These are phyloP conservation scores for Nannizziopsis arthrosporioides DNA, from an alignment of 2,329 filamentous ascomycete genomes.

Conservation along the genomic window DNA sequence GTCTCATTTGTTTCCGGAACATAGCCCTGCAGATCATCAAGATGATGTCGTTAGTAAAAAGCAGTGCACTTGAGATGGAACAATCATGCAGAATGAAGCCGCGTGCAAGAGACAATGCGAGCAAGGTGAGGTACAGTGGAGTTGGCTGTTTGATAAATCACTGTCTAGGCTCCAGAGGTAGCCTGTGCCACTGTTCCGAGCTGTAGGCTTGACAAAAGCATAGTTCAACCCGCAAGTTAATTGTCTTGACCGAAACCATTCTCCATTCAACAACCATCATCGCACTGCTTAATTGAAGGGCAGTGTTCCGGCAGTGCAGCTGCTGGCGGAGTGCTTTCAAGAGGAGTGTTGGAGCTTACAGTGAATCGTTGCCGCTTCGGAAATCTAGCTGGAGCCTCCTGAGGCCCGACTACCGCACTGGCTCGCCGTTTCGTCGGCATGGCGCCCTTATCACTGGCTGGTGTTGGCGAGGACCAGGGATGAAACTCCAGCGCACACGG, in stretches of 20 bases:
- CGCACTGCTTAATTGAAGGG: not conserved
- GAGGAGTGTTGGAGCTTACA: conserved; percentile 12
- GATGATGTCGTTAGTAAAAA: not conserved
- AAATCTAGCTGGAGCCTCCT: conserved; percentile 12
- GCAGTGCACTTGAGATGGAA: not conserved
- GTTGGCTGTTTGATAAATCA: not conserved
- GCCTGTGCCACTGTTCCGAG: not conserved
- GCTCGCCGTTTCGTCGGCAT: conserved; percentile 36
- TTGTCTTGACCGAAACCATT: not conserved
- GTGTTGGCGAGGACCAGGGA: conserved; percentile 11
- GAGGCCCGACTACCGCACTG: conserved; percentile 26
- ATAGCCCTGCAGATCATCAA: conserved; percentile 11
- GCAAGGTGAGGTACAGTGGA: not conserved
- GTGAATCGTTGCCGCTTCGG: conserved; percentile 16
- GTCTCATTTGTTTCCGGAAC: conserved; percentile 16
- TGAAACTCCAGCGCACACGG: not conserved
- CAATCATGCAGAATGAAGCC: not conserved
- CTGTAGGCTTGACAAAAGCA: conserved; percentile 1
- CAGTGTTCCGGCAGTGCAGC: not conserved
- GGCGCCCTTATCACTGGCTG: conserved; percentile 10
- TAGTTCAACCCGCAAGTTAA: not conserved
- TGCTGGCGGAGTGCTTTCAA: not conserved
- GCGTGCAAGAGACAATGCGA: not conserved
- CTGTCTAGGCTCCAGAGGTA: not conserved
- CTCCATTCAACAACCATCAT: not conserved